Base-by-base conservation (phyloP, 2,329 filamentous ascomycete species). In the Onygenales sp. region DNA sequence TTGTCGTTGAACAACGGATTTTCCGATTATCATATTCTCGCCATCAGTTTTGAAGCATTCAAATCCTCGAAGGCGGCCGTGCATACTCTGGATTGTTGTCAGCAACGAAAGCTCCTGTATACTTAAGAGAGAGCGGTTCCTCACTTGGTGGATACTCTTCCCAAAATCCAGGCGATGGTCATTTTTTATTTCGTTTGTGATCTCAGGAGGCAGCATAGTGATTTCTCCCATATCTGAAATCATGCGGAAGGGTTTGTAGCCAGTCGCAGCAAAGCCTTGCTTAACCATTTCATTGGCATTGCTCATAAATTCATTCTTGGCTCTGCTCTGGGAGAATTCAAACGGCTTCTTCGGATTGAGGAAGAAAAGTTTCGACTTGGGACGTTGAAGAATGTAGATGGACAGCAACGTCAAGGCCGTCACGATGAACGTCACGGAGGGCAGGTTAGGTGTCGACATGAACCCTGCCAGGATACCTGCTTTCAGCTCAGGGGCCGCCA, bases 1-100 rank as follows among this genome's bases (percentile, higher is more conserved):
- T 39, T 64, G 66, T 38, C 61, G 63, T 27, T 61, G 64, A 45
- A 67, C 61, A 9, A 64, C 46, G 38, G 66, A 63, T 2, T 60
- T 13, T 0, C 53, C n/a, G 7, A 64, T 53, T 1, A 54, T 41
- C 3, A 55, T 38, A 11, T 58, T 50, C 11, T 55, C 54, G 58
- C 43, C 8, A 33, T 32, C 4, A 39, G 5, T 4, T 9, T 61
- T 60, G 45, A 68, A 67, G 7, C 58, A 51, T 7, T 60, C 60
- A 48, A 69, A 68, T n/a, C 31, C 48, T 11, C 14, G 39, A 36
- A 50, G 35, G 39, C 38, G 31, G 10, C 49, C 46, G 13, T 14
- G 17, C 7, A 43, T 14, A 14, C 7, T 43, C 41, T 43, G 11
- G 2, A 8, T 3, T 13, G 7, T 7, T 7, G 46, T 49, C 14